These are phyloP conservation scores for Phytophthora melonis DNA, from an alignment of 352 stramenopile species.

Conservation along the genomic window DNA sequence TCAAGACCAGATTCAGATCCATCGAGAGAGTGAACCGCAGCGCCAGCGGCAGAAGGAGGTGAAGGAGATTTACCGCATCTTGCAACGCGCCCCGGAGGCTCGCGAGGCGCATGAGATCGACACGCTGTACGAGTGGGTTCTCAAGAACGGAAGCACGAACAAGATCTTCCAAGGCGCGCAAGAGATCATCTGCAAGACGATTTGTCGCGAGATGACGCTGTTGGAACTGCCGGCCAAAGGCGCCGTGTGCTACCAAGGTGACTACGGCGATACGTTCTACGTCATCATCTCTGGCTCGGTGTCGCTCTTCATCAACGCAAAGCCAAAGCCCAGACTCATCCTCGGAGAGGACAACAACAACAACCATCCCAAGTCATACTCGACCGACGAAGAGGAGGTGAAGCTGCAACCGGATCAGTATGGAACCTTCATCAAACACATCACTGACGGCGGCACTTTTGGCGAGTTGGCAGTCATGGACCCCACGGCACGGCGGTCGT, in stretches of 20 bases:
- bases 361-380: not conserved
- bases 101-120: conserved; percentile 73
- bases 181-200: conserved; percentile 90
- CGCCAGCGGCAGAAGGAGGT: conserved; percentile 59
- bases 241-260: conserved; percentile 83
- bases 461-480: conserved; percentile 87
- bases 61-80: conserved; percentile 60
- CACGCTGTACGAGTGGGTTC: conserved; percentile 80
- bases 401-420: conserved; percentile 52
- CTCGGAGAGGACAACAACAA: conserved; percentile 33
- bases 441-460: conserved; percentile 78
- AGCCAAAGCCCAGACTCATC: conserved; percentile 45
- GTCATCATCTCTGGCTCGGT: conserved; percentile 81
- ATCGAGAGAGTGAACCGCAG: conserved; percentile 54
- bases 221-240: conserved; percentile 66
- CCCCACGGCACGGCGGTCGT: conserved; percentile 72
- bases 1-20: conserved; percentile 64
- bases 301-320: conserved; percentile 79
- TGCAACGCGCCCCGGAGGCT: conserved; percentile 53
- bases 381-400: conserved; percentile 35
- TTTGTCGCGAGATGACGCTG: conserved; percentile 89
- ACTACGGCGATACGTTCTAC: conserved; percentile 87
- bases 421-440: conserved; percentile 83
- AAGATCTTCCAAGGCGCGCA: conserved; percentile 86
- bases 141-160: conserved; percentile 83